These are phyloP conservation scores for Trichoderma gracile DNA, from an alignment of 2,329 filamentous ascomycete species.

Conservation along the genomic window DNA sequence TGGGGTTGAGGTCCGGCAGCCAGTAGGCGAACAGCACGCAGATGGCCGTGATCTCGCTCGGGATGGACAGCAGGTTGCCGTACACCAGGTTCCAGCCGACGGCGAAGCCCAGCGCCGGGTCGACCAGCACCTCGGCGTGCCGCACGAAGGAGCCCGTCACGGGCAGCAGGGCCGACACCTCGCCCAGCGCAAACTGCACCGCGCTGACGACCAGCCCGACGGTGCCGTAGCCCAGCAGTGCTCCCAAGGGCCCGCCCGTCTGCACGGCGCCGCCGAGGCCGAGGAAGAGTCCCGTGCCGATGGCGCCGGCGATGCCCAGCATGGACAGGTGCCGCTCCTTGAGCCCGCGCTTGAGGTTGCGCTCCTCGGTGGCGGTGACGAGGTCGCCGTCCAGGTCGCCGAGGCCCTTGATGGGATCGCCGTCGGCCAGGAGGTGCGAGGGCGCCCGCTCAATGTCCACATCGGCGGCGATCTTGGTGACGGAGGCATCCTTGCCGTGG, in stretches of 20 bases:
- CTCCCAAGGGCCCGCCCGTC: constrained; percentile 51
- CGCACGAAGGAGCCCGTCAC: constrained; percentile 64
- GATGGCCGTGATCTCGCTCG: constrained; percentile 63
- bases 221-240: constrained; percentile 55
- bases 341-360: constrained; percentile 47
- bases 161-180: constrained; percentile 60
- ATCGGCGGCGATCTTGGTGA: background rate
- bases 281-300: constrained; percentile 62
- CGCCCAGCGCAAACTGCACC: constrained; percentile 60
- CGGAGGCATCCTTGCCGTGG: background rate
- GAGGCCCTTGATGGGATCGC: constrained; percentile 1
- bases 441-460: constrained; percentile 12
- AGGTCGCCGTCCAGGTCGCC: constrained; percentile 44
- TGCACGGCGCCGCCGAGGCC: constrained; percentile 57
- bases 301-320: constrained; percentile 62
- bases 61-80: constrained; percentile 55
- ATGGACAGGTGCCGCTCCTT: constrained; percentile 55
- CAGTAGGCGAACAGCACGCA: constrained; percentile 64
- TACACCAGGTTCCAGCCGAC: constrained; percentile 58
- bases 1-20: constrained; percentile 55
- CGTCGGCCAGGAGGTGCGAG: background rate
- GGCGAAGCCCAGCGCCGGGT: constrained; percentile 59
- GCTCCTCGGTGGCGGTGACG: constrained; percentile 51
- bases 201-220: constrained; percentile 58
- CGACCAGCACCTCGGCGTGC: constrained; percentile 61